phyloP scores from a whole-genome alignment of 495 filamentous ascomycete genomes.

The Penicillium canariense region DNA sequence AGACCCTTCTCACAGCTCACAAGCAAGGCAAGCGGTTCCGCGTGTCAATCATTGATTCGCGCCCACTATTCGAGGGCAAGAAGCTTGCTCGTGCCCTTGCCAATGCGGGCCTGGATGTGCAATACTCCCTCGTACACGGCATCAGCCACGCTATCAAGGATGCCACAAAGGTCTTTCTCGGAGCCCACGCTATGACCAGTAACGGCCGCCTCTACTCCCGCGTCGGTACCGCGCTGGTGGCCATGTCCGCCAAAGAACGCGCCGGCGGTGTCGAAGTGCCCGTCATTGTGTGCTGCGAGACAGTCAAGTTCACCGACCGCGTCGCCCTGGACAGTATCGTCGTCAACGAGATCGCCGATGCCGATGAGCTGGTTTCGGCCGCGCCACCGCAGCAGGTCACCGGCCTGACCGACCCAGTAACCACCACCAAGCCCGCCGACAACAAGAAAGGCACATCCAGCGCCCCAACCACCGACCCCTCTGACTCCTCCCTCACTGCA shows the following conservation, averaged over 20 bases:
- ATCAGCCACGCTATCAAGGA: constrained; percentile 68
- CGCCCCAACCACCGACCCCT: constrained; percentile 24
- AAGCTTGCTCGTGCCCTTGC: constrained; percentile 67
- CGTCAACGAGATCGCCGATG: constrained; percentile 80
- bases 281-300: constrained; percentile 90
- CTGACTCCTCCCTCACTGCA: constrained; percentile 12
- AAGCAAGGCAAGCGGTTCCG: constrained; percentile 68
- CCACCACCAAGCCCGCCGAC: constrained; percentile 25
- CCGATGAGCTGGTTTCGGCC: constrained; percentile 57
- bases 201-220: constrained; percentile 86
- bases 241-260: constrained; percentile 75
- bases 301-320: constrained; percentile 90
- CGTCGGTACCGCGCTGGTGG: constrained; percentile 81
- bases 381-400: constrained; percentile 37
- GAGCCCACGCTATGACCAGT: constrained; percentile 85
- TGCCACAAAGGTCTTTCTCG: constrained; percentile 78
- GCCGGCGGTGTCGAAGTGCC: constrained; percentile 60
- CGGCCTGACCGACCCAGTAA: constrained; percentile 32
- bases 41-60: constrained; percentile 81
- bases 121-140: constrained; percentile 76
- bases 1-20: constrained; percentile 70
- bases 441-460: constrained; percentile 36
- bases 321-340: constrained; percentile 90
- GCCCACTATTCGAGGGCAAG: constrained; percentile 78
- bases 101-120: constrained; percentile 66